Evolutionary conservation across 2,329 filamentous ascomycete genomes (phyloP).

Genomic region (Bipolaris cookei): DNA sequence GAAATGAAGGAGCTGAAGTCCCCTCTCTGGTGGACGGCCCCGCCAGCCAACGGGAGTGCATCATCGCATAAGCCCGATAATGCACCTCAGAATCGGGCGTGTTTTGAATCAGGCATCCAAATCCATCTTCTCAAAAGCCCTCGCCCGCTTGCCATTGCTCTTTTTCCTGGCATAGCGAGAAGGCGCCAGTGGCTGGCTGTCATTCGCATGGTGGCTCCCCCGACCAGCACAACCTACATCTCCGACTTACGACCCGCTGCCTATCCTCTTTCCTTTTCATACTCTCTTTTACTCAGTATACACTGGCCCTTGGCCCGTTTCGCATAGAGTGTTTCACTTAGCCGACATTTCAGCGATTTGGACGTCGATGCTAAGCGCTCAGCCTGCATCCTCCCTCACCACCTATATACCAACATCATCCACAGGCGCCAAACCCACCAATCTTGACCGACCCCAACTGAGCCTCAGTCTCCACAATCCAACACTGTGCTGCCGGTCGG

Average conservation of each 20-base stretch:
- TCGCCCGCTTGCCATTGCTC: constrained; percentile 24
- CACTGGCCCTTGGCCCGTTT: constrained; percentile 31
- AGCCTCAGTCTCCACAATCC: constrained; percentile 22
- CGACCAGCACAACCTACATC: constrained; percentile 18
- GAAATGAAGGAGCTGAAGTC: constrained; percentile 41
- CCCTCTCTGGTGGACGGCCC: constrained; percentile 26
- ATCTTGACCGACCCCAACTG: constrained; percentile 30
- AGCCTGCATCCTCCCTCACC: constrained; percentile 34
- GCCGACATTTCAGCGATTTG: constrained; percentile 35
- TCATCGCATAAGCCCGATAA: constrained; percentile 31
- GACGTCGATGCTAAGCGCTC: constrained; percentile 42
- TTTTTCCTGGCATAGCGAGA: constrained; percentile 24
- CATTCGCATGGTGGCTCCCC: constrained; percentile 29
- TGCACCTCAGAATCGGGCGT: constrained; percentile 32
- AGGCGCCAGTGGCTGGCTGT: constrained; percentile 37
- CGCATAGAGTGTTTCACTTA: constrained; percentile 40
- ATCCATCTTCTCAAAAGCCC: constrained; percentile 20
- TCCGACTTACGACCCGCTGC: constrained; percentile 23
- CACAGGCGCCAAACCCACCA: constrained; percentile 43
- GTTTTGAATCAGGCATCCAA: constrained; percentile 36
- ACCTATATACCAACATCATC: constrained; percentile 30
- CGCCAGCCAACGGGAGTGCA: constrained; percentile 35
- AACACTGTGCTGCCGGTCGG: constrained; percentile 15
- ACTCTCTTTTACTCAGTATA: constrained; percentile 30
- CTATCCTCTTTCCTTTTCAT: constrained; percentile 23